Conservation (phyloP, 352 stramenopile genomes). For the Pythium phragmiticola region DNA sequence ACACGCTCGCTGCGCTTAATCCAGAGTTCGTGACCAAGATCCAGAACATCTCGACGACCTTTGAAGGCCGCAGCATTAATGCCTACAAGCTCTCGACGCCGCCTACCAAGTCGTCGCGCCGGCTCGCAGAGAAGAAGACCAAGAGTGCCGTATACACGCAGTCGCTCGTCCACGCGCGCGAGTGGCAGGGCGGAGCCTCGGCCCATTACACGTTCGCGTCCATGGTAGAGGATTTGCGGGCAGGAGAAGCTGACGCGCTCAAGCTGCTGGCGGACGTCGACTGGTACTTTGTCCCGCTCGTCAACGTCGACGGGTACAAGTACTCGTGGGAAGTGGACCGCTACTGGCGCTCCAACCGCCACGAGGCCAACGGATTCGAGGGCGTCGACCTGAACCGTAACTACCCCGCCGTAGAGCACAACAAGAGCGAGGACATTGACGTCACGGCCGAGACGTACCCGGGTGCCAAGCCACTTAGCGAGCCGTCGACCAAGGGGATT, state of each 20-base stretch:
- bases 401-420: constrained; percentile 25
- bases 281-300: constrained; percentile 38
- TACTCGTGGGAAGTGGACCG: constrained; percentile 21
- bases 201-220: constrained; percentile 24
- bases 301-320: constrained; percentile 33
- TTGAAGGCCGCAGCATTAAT: constrained; percentile 25
- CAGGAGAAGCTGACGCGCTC: constrained; percentile 11
- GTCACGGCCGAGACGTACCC: constrained; percentile 21
- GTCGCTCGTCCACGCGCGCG: constrained; percentile 31
- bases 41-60: constrained; percentile 22
- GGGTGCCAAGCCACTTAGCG: constrained; percentile 22
- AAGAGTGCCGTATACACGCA: constrained; percentile 20
- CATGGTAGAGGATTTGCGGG: constrained; percentile 25
- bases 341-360: constrained; percentile 35
- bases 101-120: not conserved
- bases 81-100: constrained; percentile 31
- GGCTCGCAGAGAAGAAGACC: too few relatives aligned
- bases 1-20: constrained; percentile 27
- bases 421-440: constrained; percentile 8
- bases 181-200: constrained; percentile 28
- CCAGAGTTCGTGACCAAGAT: constrained; percentile 30
- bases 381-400: constrained; percentile 41
- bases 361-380: not conserved
- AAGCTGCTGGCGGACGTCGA: constrained; percentile 29
- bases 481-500: constrained; percentile 29